Percentiles rank a stretch among this genome's conserved stretches.
phyloP scores from a whole-genome alignment of 2,329 filamentous ascomycete species.

The Dothideomycetes sp. region DNA sequence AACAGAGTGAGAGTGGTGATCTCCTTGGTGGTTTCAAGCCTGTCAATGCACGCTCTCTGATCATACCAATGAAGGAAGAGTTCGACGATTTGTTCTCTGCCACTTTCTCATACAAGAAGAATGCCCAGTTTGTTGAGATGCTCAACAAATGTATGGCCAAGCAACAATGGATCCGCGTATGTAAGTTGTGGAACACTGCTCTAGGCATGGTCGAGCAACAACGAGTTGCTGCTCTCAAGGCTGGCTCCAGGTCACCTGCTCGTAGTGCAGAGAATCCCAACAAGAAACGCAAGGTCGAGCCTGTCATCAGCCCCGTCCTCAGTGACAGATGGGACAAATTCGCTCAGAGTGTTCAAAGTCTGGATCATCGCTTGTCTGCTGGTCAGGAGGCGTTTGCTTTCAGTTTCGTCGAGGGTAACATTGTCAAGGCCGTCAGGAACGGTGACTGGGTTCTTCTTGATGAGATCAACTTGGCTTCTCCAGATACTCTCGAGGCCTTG shows the following conservation, averaged over 20 bases:
- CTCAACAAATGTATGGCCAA: slow-evolving; percentile 71
- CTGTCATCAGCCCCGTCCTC: slow-evolving; percentile 35
- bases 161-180: slow-evolving; percentile 77
- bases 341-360: slow-evolving; percentile 60
- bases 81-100: slow-evolving; percentile 83
- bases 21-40: slow-evolving; percentile 94
- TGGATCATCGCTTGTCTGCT: slow-evolving; percentile 69
- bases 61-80: slow-evolving; percentile 83
- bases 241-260: slow-evolving; percentile 24
- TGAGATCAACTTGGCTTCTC: slow-evolving; percentile 91
- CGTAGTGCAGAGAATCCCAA: slow-evolving; percentile 51
- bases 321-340: slow-evolving; percentile 71
- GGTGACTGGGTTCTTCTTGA: slow-evolving; percentile 96
- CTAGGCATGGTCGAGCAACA: slow-evolving; percentile 70
- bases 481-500: slow-evolving; percentile 90
- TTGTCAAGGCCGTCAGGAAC: slow-evolving; percentile 90
- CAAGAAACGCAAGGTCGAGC: slow-evolving; percentile 62
- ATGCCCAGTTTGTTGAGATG: slow-evolving; percentile 74
- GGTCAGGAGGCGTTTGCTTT: slow-evolving; percentile 76
- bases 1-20: slow-evolving; percentile 96
- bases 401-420: slow-evolving; percentile 89
- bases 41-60: slow-evolving; percentile 77
- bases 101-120: slow-evolving; percentile 82
- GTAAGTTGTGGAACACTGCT: slow-evolving; percentile 80
- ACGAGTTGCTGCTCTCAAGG: slow-evolving; percentile 25